Evolutionary conservation across 345 rosid species (phyloP).

Genomic region (Melastoma malabathricum): DNA sequence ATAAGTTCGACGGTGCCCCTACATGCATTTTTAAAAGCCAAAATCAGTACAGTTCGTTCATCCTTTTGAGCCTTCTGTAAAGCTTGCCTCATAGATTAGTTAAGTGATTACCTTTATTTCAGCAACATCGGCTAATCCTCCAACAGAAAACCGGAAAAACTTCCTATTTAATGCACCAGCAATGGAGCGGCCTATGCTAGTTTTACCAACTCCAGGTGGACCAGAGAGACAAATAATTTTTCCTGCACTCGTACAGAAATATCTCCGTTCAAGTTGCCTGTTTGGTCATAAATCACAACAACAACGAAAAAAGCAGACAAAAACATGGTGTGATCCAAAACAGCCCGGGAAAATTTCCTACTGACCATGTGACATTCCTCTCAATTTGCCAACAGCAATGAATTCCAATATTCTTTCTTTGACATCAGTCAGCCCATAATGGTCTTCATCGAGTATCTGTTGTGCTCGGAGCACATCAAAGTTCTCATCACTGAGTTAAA

Average conservation of each 20-base stretch:
- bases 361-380: conserved; percentile 96
- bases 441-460: conserved; percentile 91
- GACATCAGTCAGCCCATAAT: conserved; percentile 91
- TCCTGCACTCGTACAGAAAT: conserved; percentile 34
- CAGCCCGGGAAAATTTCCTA: neutral
- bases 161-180: conserved; percentile 92
- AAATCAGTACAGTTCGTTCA: neutral
- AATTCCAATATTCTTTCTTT: conserved; percentile 98
- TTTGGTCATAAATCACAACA: conserved; percentile 3
- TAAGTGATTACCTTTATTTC: conserved; percentile 76
- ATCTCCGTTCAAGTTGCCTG: neutral
- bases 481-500: conserved; percentile 65
- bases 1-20: conserved; percentile 99
- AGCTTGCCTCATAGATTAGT: neutral
- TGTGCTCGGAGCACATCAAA: conserved; percentile 86
- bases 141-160: conserved; percentile 94
- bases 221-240: conserved; percentile 98
- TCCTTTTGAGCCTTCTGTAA: too few relatives aligned
- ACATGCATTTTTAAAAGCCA: conserved; percentile 9
- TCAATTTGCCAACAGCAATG: conserved; percentile 94
- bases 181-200: conserved; percentile 96
- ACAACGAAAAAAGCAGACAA: neutral
- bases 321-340: neutral
- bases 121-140: conserved; percentile 95
- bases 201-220: conserved; percentile 99